phyloP scores from a whole-genome alignment of 2,329 filamentous ascomycete genomes.

The Pyrenophora graminea region DNA sequence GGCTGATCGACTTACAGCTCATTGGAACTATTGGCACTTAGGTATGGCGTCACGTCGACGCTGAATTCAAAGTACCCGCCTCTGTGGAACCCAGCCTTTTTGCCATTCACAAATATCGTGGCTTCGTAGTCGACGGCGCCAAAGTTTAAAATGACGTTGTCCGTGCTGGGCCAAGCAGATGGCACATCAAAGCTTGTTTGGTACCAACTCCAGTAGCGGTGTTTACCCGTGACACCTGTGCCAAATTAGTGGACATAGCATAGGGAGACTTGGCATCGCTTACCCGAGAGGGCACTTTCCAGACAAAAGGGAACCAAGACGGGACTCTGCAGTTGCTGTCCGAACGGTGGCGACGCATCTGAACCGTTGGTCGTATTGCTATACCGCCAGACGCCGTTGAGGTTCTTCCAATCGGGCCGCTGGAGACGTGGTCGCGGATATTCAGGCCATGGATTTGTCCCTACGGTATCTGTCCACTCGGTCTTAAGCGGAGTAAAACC shows the following conservation, averaged over 20 bases:
- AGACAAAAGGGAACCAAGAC: slow-evolving; percentile 60
- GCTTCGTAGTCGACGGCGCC: slow-evolving; percentile 64
- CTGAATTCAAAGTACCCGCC: slow-evolving; percentile 68
- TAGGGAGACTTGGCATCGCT: slow-evolving; percentile 13
- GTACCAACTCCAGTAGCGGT: slow-evolving; percentile 53
- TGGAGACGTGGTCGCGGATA: slow-evolving; percentile 62
- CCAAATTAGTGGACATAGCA: slow-evolving; percentile 45
- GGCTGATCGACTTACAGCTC: slow-evolving; percentile 52
- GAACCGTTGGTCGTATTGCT: slow-evolving; percentile 49
- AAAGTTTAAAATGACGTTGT: slow-evolving; percentile 59
- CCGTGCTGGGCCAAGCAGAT: slow-evolving; percentile 49
- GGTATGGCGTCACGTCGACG: slow-evolving; percentile 59
- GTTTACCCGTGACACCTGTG: slow-evolving; percentile 49
- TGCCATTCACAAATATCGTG: slow-evolving; percentile 63
- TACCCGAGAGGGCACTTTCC: slow-evolving; percentile 59
- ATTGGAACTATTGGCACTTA: slow-evolving; percentile 54
- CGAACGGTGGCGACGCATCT: slow-evolving; percentile 51
- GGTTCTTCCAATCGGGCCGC: slow-evolving; percentile 58
- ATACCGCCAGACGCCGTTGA: slow-evolving; percentile 65
- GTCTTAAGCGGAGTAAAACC: slow-evolving; percentile 44
- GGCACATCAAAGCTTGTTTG: slow-evolving; percentile 58
- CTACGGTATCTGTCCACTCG: slow-evolving; percentile 58
- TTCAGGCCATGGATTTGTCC: slow-evolving; percentile 61
- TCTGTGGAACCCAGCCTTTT: slow-evolving; percentile 56
- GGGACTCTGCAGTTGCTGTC: slow-evolving; percentile 48